Evolutionary conservation across 2,329 filamentous ascomycete species (phyloP), one percentile per base, ranked within the genome.

Genomic region (Grosmannia huntii): DNA sequence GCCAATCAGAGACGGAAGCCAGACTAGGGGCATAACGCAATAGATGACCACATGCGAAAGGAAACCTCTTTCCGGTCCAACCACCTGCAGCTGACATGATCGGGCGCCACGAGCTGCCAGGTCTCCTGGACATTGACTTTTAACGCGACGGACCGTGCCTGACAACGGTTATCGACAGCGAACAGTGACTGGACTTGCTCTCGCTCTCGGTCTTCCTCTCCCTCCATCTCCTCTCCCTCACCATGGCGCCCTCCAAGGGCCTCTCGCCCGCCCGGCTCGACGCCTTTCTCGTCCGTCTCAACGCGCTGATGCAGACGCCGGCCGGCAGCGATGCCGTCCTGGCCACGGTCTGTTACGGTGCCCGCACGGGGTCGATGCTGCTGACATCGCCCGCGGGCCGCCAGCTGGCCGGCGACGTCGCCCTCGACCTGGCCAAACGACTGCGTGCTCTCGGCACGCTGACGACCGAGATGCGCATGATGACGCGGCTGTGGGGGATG

Each of bases 401-500:
- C 57, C 72, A 75, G 60, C 72, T 84, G 61, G 71, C 81, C 62
- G 72, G 81, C 67, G 70, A 81, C 11, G 59, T 71, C 19, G 75
- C 77, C 1, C 75, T 82, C 10, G 69, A 73, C 50, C 70, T 82
- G 44, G 76, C 80, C 19, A 69, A 67, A 52, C 72, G 79, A 65
- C 73, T 89, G 67, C 78, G 75, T 71, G 77, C 73, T 16, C 76
- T 95, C 16, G 82, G 84, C 21, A 76, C 72, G 38, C 74, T 92
- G 57, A 76, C 94, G 53, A 78, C 78, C 64, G 88, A 94, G 67
- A 81, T 84, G 61, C 78, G 88, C 61, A 86, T 84, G 60, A 89
- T 91, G 68, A 73, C 81, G 62, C 80, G 90, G 0, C 76, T 96
- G 33, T 95, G 89, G 86, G 85, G 83, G 0, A 68, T 91, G 65